These are phyloP conservation scores for Leishmania tropica DNA, from an alignment of 208 protist species.

Conservation along the genomic window DNA sequence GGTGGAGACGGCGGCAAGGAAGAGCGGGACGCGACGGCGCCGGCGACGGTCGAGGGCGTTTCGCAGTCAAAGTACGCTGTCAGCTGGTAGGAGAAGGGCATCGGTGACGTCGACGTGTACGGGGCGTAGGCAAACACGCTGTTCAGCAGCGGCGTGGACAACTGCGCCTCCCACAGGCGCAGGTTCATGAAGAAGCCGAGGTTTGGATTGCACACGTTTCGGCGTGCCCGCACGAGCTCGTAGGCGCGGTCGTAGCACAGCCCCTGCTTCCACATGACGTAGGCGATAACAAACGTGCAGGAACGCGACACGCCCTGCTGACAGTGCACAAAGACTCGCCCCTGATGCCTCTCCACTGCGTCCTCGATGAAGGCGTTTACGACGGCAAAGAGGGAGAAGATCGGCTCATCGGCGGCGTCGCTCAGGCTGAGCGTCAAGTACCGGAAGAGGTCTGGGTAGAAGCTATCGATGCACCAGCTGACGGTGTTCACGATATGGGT, in stretches of 20 bases:
- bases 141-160: slow-evolving; percentile 53
- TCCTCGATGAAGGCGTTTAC: slow-evolving; percentile 90
- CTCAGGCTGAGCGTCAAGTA: slow-evolving; percentile 87
- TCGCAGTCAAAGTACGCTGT: slow-evolving; percentile 39
- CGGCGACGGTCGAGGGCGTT: slow-evolving; percentile 7
- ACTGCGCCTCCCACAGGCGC: slow-evolving; percentile 73
- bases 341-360: slow-evolving; percentile 36
- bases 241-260: slow-evolving; percentile 86
- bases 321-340: slow-evolving; percentile 94
- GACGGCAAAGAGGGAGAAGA: slow-evolving; percentile 89
- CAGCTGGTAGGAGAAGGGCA: slow-evolving; percentile 67
- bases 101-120: slow-evolving; percentile 41
- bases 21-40: not conserved
- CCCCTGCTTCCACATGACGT: slow-evolving; percentile 90
- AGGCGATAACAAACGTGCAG: slow-evolving; percentile 90
- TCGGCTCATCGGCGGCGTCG: slow-evolving; percentile 90
- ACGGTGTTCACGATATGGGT: slow-evolving; percentile 95
- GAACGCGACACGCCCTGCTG: slow-evolving; percentile 94
- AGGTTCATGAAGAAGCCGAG: slow-evolving; percentile 91
- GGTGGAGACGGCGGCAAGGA: not conserved
- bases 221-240: slow-evolving; percentile 66
- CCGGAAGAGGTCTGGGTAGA: slow-evolving; percentile 71
- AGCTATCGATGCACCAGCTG: slow-evolving; percentile 71
- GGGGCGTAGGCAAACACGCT: slow-evolving; percentile 66
- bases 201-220: slow-evolving; percentile 89